Base-by-base conservation (phyloP, 805 yeast species). In the Priceomyces haplophilus region DNA sequence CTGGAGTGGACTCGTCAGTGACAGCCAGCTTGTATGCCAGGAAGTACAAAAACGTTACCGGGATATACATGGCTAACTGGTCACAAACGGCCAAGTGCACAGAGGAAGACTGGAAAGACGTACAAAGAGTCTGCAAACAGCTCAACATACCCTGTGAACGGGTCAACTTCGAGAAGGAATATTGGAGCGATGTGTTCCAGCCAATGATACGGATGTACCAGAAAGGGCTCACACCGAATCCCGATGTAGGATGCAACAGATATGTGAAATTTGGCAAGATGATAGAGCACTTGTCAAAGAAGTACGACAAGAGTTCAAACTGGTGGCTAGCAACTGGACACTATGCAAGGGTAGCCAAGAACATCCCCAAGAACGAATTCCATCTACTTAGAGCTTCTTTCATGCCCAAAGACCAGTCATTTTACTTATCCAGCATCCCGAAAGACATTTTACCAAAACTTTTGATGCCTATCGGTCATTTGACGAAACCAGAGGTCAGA, bases 1-100 rank as follows among this genome's bases (percentile, higher is more conserved):
- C 96, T 0, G 99, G 99, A 0, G 98, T 93, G 1, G 99, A 93
- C 62, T 90, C 97, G 0, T 84, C 97, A 1, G 88, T 90, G 1
- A 78, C 85, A 2, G 97, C 98, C 0, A 80, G 85, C 0, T 43
- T 86, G 46, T 81, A 73, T 51, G 69, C 87, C 5, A 62, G 69
- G n/a, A 57, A 66, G 25, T 78, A 74, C 51, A 66, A 67, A 2
- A 79, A 85, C 36, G 93, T 86, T 2, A 63, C 73, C 35, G 99
- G 97, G 0, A 73, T 93, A 1, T 91, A 86, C 63, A 93, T 93
- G 98, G 85, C 88, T 32, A 93, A 93, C 65, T 93, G 97, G 97
- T 72, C 80, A 1, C 74, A 75, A 54, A 69, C 77, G 0, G 74
- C 81, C 3, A 70, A 76, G 43, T 90, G 98, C 58, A 78, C 86